Percentiles rank a stretch among this genome's conserved stretches.
phyloP scores from a whole-genome alignment of 257 asterid species.

The Solanum pennellii region DNA sequence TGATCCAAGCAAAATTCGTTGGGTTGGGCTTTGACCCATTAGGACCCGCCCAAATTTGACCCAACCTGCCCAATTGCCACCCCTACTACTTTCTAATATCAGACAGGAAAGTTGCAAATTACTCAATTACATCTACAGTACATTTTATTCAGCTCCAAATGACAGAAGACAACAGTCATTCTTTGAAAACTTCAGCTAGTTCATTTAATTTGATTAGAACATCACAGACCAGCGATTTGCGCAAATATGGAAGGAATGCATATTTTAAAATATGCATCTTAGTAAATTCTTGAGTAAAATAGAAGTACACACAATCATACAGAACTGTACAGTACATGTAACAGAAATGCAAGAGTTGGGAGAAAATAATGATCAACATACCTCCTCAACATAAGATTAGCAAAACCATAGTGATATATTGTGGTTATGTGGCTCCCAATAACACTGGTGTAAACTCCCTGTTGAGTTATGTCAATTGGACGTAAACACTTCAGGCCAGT shows the following conservation, averaged over 20 bases:
- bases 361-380: slow-evolving; percentile 7
- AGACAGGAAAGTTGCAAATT: neutral
- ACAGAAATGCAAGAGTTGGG: neutral
- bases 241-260: neutral
- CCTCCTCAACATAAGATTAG: slow-evolving; percentile 95
- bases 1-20: neutral
- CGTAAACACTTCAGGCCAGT: slow-evolving; percentile 83
- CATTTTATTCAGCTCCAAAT: neutral
- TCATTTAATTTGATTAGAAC: neutral
- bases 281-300: neutral
- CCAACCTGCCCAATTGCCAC: neutral
- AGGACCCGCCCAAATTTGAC: neutral
- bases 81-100: neutral
- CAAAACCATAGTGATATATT: slow-evolving; percentile 91
- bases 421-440: slow-evolving; percentile 92
- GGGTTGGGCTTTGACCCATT: neutral
- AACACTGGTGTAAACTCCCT: slow-evolving; percentile 81
- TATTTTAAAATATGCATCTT: neutral
- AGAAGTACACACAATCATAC: neutral
- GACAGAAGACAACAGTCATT: neutral
- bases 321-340: neutral
- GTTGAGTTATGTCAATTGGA: slow-evolving; percentile 84
- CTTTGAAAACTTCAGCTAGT: neutral
- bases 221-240: neutral
- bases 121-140: neutral